Conservation (phyloP, 192 early-diverging fungal genomes). For the Backusella tarrabulga region DNA sequence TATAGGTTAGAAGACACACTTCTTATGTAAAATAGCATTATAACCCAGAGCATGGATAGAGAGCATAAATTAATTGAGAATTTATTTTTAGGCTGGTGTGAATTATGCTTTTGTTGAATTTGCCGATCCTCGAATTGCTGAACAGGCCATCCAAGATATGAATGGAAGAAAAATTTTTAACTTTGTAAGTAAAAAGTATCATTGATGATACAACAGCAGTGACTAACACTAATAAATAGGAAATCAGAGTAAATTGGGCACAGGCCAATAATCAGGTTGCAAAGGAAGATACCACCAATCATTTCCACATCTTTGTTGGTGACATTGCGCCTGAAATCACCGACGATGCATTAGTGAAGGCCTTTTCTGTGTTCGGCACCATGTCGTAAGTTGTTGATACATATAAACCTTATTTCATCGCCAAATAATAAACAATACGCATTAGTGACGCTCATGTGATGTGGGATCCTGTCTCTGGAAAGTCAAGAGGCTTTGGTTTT, state of each 20-base stretch:
- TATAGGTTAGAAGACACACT: slow-evolving; percentile 23
- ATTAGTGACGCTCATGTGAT: slow-evolving; percentile 86
- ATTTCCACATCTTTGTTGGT: slow-evolving; percentile 92
- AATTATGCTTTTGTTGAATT: slow-evolving; percentile 94
- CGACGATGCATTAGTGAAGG: slow-evolving; percentile 74
- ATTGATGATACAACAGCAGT: neutral
- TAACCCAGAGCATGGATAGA: neutral
- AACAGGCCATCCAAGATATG: slow-evolving; percentile 63
- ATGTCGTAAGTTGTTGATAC: slow-evolving; percentile 62
- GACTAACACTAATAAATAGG: neutral
- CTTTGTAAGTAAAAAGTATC: slow-evolving; percentile 39
- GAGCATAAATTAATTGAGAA: neutral
- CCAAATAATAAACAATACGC: no score
- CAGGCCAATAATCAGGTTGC: slow-evolving; percentile 18
- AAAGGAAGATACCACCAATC: slow-evolving; percentile 43
- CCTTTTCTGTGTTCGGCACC: slow-evolving; percentile 70
- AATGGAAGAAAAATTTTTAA: slow-evolving; percentile 71
- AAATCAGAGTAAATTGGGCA: slow-evolving; percentile 38
- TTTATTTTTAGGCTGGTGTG: slow-evolving; percentile 51
- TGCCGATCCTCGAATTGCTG: slow-evolving; percentile 67
- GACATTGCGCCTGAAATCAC: slow-evolving; percentile 91
- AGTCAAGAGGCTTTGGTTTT: slow-evolving; percentile 92
- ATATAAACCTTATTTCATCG: no score
- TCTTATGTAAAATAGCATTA: slow-evolving; percentile 14
- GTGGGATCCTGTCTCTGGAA: slow-evolving; percentile 88